Evolutionary conservation across 1,139 yeast genomes (phyloP).

Genomic region (Yamadazyma jaroonii): DNA sequence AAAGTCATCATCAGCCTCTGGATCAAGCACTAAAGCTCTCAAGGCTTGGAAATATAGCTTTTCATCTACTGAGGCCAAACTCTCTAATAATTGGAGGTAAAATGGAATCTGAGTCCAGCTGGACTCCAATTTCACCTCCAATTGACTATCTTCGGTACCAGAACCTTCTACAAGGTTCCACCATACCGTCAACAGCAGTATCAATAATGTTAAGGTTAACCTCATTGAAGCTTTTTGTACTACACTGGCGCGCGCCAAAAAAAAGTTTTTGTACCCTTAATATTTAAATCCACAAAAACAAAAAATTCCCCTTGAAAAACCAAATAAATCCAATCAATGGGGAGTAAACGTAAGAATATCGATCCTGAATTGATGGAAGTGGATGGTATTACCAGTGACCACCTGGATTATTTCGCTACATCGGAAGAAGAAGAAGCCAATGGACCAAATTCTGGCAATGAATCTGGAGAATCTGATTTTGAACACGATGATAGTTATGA

Average conservation of each 20-base stretch:
- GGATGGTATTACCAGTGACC: neutral
- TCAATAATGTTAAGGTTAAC: too few species aligned
- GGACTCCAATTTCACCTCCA: neutral
- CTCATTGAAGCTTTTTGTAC: too few species aligned
- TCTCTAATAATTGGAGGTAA: constrained; percentile 51
- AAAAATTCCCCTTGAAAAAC: neutral
- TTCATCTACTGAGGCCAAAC: constrained; percentile 48
- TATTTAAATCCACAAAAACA: too few species aligned
- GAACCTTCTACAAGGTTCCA: too few species aligned
- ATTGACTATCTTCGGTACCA: neutral
- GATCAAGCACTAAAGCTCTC: constrained; percentile 25
- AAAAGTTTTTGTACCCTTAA: too few species aligned
- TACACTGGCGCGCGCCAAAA: too few species aligned
- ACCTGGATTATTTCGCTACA: neutral
- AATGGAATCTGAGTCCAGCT: constrained; percentile 14
- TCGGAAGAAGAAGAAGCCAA: neutral
- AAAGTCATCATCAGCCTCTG: constrained; percentile 33
- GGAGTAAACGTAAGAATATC: neutral
- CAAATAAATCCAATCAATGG: too few species aligned
- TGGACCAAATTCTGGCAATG: too few species aligned
- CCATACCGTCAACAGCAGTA: too few species aligned
- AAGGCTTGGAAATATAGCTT: constrained; percentile 49
- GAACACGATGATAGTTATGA: constrained; percentile 4
- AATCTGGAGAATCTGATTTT: neutral
- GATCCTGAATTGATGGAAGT: constrained; percentile 1